Evolutionary conservation across 2,329 filamentous ascomycete species (phyloP).

Genomic region (Curvularia spicifera): DNA sequence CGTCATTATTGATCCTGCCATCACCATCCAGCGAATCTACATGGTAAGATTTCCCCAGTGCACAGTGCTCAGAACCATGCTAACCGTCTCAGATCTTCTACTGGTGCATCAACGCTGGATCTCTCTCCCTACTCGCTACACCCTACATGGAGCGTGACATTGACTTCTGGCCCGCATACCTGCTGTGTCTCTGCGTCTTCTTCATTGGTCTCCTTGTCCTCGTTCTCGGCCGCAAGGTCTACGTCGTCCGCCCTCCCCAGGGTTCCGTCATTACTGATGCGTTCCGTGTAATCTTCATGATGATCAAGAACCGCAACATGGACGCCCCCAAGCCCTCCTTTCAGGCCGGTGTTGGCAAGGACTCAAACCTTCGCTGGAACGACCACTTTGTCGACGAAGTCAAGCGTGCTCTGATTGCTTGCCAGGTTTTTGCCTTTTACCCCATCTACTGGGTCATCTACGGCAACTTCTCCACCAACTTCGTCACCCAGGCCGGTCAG

Average conservation of each 20-base stretch:
- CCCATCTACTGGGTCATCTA: slow-evolving; percentile 57
- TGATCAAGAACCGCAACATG: slow-evolving; percentile 61
- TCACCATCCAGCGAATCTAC: slow-evolving; percentile 58
- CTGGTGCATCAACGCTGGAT: slow-evolving; percentile 74
- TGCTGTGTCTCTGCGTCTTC: slow-evolving; percentile 71
- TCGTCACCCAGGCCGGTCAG: slow-evolving; percentile 54
- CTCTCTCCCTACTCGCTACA: slow-evolving; percentile 71
- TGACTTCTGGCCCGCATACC: slow-evolving; percentile 73
- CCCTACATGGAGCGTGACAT: slow-evolving; percentile 73
- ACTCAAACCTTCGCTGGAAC: slow-evolving; percentile 62
- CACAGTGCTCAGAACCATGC: neutral
- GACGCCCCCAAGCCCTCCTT: slow-evolving; percentile 71
- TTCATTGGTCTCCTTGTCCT: slow-evolving; percentile 65
- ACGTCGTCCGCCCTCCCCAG: slow-evolving; percentile 49
- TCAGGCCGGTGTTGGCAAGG: slow-evolving; percentile 61
- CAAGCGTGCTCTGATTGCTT: slow-evolving; percentile 69
- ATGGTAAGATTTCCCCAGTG: slow-evolving; percentile 47
- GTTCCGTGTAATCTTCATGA: slow-evolving; percentile 67
- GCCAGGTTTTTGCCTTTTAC: slow-evolving; percentile 67
- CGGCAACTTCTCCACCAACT: slow-evolving; percentile 53
- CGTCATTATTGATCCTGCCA: slow-evolving; percentile 55
- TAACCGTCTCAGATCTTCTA: slow-evolving; percentile 63
- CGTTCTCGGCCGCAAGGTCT: slow-evolving; percentile 47
- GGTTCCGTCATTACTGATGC: slow-evolving; percentile 49
- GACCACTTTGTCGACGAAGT: slow-evolving; percentile 76